phyloP scores from a whole-genome alignment of 2,329 filamentous ascomycete species.

The Teratosphaeria pseudoeucalypti region DNA sequence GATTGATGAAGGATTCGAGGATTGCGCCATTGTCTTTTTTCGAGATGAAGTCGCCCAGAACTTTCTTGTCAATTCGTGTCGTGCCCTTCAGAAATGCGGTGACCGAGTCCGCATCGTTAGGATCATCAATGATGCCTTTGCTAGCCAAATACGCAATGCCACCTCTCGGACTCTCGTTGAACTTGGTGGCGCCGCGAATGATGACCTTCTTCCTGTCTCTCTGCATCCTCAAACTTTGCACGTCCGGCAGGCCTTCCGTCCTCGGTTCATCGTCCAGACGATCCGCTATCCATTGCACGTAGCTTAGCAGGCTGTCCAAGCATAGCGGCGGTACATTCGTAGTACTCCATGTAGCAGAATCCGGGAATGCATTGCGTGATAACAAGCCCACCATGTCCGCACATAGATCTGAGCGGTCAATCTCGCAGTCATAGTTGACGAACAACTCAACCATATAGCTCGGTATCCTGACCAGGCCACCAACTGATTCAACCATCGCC shows the following conservation, averaged over 20 bases:
- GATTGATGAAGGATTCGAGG: conserved; percentile 69
- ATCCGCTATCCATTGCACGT: conserved; percentile 84
- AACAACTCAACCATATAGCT: conserved; percentile 93
- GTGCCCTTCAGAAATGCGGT: conserved; percentile 84
- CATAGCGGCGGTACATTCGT: conserved; percentile 94
- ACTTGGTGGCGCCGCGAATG: conserved; percentile 76
- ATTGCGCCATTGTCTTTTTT: conserved; percentile 84
- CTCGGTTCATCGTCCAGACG: conserved; percentile 62
- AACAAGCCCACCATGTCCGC: conserved; percentile 91
- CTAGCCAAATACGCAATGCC: conserved; percentile 78
- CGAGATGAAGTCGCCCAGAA: conserved; percentile 84
- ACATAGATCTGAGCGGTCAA: conserved; percentile 81
- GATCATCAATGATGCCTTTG: conserved; percentile 73
- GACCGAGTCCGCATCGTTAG: conserved; percentile 62
- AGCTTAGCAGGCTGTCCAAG: conserved; percentile 80
- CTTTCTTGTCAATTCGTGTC: conserved; percentile 75
- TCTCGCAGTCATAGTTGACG: conserved; percentile 95
- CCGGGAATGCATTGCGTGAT: conserved; percentile 87
- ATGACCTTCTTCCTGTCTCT: conserved; percentile 77
- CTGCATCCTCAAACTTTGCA: conserved; percentile 55
- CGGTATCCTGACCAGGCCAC: conserved; percentile 82
- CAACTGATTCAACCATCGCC: conserved; percentile 96
- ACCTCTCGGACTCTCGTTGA: conserved; percentile 88
- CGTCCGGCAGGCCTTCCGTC: conserved; percentile 56
- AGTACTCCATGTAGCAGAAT: conserved; percentile 97